phyloP scores from a whole-genome alignment of 768 basidiomycete species.

The Boletus pseudopeckii region DNA sequence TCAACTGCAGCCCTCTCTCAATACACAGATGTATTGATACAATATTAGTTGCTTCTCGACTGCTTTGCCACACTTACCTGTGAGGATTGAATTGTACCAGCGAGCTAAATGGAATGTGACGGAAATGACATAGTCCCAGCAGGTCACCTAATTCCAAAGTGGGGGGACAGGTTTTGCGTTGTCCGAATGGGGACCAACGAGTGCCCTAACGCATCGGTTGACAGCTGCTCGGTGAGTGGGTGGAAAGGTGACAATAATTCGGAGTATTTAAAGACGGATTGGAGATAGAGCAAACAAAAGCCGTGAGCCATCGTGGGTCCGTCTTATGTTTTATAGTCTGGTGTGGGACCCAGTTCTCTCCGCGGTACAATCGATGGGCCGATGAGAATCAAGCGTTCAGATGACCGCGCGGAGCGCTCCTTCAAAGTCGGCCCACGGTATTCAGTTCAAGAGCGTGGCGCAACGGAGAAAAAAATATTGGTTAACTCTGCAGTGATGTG shows the following conservation, averaged over 20 bases:
- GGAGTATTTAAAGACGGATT: neutral
- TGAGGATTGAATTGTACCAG: neutral
- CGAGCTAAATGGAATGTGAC: neutral
- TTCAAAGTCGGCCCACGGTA: neutral
- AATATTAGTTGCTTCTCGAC: neutral
- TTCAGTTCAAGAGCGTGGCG: neutral
- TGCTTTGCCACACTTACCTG: neutral
- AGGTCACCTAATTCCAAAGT: conserved; percentile 6
- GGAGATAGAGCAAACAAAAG: neutral
- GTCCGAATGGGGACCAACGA: conserved; percentile 5
- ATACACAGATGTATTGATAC: neutral
- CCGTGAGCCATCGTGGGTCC: neutral
- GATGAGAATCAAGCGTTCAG: conserved; percentile 6
- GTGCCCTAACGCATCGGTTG: neutral
- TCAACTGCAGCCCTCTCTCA: neutral
- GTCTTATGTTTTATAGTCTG: neutral
- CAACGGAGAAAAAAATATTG: neutral
- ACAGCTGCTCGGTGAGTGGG: neutral
- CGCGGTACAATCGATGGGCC: neutral
- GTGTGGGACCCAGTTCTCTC: neutral
- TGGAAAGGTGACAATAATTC: neutral
- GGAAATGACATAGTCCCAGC: neutral
- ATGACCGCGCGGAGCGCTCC: conserved; percentile 3
- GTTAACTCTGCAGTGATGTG: neutral
- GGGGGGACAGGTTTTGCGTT: neutral